Evolutionary conservation across 192 early-diverging fungal species (phyloP), one percentile per base, ranked within the genome.

Genomic region (Mortierella alpina): DNA sequence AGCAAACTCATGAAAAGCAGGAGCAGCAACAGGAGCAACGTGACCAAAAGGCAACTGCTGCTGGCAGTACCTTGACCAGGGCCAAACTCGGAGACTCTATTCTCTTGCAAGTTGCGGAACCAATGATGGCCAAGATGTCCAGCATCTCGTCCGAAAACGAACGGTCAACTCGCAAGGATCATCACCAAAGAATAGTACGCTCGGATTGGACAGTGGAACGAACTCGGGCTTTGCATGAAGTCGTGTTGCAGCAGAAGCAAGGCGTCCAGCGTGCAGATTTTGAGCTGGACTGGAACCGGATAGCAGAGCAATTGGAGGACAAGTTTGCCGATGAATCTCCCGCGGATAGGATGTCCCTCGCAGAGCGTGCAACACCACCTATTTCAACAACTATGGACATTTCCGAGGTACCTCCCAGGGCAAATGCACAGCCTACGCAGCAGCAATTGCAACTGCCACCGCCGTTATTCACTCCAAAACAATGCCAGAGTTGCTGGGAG

Each of bases 401-500:
- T n/a, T n/a, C n/a, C n/a, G n/a, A n/a, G n/a, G n/a, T n/a, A n/a
- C n/a, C n/a, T n/a, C n/a, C n/a, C n/a, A n/a, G n/a, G n/a, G n/a
- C n/a, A n/a, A n/a, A n/a, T n/a, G n/a, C n/a, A n/a, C n/a, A n/a
- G n/a, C n/a, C 31, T 39, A 6, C 40, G 40, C 22, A 59, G 39
- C 22, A 59, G 58, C 40, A 42, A 23, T 40, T 40, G 39, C 12
- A 18, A 10, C 11, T 55, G 53, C 7, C 31, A 10, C 57, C 17
- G 31, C 57, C 7, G 57, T 6, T 13, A 12, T 59, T 65, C 55
- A 61, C 69, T 20, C 41, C 51, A 8, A 61, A 66, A 40, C 76
- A 80, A 12, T 80, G 76, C 45, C 49, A 80, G 41, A 48, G 15
- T 17, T 72, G 69, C 46, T 80, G 76, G 76, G 54, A 72, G 47